These are phyloP conservation scores for Phytophthora boehmeriae DNA, from an alignment of 352 stramenopile species.

Conservation along the genomic window DNA sequence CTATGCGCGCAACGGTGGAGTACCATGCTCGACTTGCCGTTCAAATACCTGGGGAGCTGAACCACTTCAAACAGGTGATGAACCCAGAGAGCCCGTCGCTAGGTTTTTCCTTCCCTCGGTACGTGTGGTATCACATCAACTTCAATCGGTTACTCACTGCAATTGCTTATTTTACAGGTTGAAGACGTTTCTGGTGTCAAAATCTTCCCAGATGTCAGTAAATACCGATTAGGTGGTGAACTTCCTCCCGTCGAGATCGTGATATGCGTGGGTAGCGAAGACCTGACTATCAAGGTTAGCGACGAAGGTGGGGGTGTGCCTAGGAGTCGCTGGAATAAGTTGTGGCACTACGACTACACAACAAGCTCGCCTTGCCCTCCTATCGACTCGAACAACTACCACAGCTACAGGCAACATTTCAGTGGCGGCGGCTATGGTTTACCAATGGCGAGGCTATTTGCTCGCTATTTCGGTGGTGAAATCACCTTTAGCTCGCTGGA, in stretches of 20 bases:
- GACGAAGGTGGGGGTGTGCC: slow-evolving; percentile 98
- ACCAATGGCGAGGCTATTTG: slow-evolving; percentile 92
- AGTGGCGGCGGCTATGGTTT: slow-evolving; percentile 96
- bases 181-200: slow-evolving; percentile 71
- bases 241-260: slow-evolving; percentile 96
- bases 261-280: slow-evolving; percentile 96
- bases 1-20: slow-evolving; percentile 97
- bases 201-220: slow-evolving; percentile 79
- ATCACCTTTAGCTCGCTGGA: slow-evolving; percentile 99
- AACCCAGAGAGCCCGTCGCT: slow-evolving; percentile 65
- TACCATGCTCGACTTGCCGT: slow-evolving; percentile 84
- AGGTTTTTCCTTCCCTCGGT: slow-evolving; percentile 77
- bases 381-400: slow-evolving; percentile 68
- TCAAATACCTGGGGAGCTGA: slow-evolving; percentile 42
- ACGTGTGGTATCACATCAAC: not conserved
- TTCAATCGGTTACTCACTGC: no score
- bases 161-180: slow-evolving; percentile 13
- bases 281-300: slow-evolving; percentile 98
- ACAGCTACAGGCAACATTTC: slow-evolving; percentile 86
- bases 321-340: slow-evolving; percentile 95
- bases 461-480: slow-evolving; percentile 98
- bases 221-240: slow-evolving; percentile 59
- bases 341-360: slow-evolving; percentile 99
- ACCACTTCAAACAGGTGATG: slow-evolving; percentile 72
- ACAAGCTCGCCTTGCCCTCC: slow-evolving; percentile 84